Evolutionary conservation across 768 basidiomycete genomes (phyloP), one percentile per base, ranked within the genome.

Genomic region (Termitomyces sp.): DNA sequence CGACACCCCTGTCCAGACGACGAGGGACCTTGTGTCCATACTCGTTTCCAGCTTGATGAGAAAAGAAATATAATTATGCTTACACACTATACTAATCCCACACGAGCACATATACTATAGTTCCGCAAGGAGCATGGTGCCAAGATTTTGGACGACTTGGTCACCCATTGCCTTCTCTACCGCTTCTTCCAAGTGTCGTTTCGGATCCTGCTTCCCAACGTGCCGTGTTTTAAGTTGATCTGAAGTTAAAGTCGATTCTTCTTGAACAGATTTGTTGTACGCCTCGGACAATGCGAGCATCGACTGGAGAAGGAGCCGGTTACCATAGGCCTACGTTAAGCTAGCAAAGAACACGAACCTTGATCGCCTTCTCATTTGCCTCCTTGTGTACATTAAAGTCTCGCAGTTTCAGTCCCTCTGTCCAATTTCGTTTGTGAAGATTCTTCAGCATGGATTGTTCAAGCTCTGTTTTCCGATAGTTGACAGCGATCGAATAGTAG

Each of bases 371-470:
- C 74, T 98, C 94, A 64, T 98, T 98, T 30, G 74, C 74, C 70
- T 90, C 84, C 66, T 94, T 93, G 71, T 95, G 91, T 52, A 80
- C 71, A 70, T 88, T 81, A 72, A 98, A 98, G 72, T 98, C 94
- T 41, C 85, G 80, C 66, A 99, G 70, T 68, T 90, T 92, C 61
- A 99, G 74, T 1, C 96, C 97, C 70, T 98, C 95, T 2, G 97
- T 98, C 97, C 97, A 99, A 67, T 97, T 96, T 64, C 93, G 80
- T 72, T 98, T 98, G 77, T 99, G 97, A 64, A 99, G 74, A 70
- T 98, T 99, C 89, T 98, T 93, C 62, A 99, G 73, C 97, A 99
- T 99, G 17, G 89, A 83, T 68, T 99, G 97, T 71, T 99, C 97
- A 2, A 96, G 82, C 68, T 98, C 96, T 28, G 95, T 98, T 78